These are phyloP conservation scores for Carallia pectinifolia DNA, from an alignment of 345 rosid species.

Conservation along the genomic window DNA sequence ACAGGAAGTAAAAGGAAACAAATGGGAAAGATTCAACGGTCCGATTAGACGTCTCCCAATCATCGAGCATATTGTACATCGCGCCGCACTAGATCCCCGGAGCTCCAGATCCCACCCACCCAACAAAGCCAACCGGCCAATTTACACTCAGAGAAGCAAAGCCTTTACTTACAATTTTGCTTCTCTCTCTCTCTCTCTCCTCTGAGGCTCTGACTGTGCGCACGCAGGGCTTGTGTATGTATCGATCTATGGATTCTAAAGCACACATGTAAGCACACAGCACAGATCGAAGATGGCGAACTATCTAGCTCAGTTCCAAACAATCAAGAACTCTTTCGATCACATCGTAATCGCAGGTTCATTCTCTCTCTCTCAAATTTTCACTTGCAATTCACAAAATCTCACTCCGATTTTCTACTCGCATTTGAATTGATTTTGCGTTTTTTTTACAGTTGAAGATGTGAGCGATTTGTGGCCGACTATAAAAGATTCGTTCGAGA, in stretches of 20 bases:
- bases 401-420: background rate
- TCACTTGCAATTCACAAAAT: background rate
- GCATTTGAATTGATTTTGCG: background rate
- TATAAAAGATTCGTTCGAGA: conserved; percentile 67
- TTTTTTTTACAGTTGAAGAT: conserved; percentile 68
- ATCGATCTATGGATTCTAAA: conserved; percentile 34
- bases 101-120: background rate
- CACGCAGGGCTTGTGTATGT: too few species aligned
- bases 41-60: background rate
- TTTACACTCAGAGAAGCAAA: too few species aligned
- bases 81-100: conserved; percentile 9
- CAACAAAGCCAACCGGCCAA: background rate
- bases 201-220: too few species aligned
- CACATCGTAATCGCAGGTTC: conserved; percentile 80
- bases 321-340: conserved; percentile 70
- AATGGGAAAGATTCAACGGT: background rate
- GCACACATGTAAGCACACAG: background rate
- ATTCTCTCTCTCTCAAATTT: background rate
- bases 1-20: too few species aligned
- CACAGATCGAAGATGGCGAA: conserved; percentile 76
- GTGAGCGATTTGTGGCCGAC: conserved; percentile 93
- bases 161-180: too few species aligned
- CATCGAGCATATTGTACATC: background rate
- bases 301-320: conserved; percentile 86
- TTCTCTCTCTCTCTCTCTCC: too few species aligned